Evolutionary conservation across 2,329 filamentous ascomycete species (phyloP).

Genomic region (Arthrocladium fulminans): DNA sequence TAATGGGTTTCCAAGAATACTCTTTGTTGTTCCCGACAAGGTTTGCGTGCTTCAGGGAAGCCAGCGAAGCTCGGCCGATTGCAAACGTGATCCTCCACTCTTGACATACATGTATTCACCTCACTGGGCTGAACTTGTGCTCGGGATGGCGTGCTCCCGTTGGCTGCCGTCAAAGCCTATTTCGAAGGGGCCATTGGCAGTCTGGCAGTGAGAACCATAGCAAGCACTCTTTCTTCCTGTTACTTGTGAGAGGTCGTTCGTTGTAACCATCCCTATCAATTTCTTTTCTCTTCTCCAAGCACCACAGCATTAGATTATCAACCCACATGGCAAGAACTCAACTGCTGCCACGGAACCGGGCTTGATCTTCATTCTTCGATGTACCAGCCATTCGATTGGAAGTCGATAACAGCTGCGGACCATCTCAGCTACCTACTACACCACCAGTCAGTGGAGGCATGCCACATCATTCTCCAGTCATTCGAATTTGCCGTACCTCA

Average conservation of each 20-base stretch:
- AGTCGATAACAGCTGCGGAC: background rate
- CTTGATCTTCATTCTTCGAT: background rate
- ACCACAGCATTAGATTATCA: background rate
- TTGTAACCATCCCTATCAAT: background rate
- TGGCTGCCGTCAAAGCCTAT: conserved; percentile 3
- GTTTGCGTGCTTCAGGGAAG: background rate
- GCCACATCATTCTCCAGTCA: background rate
- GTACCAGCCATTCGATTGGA: background rate
- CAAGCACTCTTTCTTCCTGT: background rate
- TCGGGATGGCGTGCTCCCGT: background rate
- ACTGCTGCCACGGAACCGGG: background rate
- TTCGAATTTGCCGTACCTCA: background rate
- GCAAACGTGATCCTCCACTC: conserved; percentile 7
- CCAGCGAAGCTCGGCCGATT: conserved; percentile 9
- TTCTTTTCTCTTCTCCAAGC: background rate
- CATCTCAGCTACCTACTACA: background rate
- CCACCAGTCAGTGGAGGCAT: background rate
- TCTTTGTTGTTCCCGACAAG: too few relatives aligned
- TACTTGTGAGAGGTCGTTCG: background rate
- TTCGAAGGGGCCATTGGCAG: background rate
- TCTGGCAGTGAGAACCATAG: background rate
- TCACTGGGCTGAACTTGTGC: background rate
- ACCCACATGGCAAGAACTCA: background rate
- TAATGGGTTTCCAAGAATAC: too few relatives aligned
- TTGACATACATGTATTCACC: background rate